Base-by-base conservation (phyloP, 2,329 filamentous ascomycete genomes). In the Cladosporium phlei region DNA sequence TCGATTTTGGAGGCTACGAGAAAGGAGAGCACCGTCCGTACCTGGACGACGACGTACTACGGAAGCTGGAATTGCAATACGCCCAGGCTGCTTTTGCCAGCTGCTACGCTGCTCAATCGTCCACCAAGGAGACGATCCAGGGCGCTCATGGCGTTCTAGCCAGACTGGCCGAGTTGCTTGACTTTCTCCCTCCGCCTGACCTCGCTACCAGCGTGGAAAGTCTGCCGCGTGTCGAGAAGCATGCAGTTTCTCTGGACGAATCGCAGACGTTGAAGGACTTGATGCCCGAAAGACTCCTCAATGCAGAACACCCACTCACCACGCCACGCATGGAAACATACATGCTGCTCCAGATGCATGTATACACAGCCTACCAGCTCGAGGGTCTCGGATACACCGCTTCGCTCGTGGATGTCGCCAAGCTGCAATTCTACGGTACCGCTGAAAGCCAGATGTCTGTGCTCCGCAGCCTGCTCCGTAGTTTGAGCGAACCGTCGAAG, bases 81-180 rank as follows among this genome's bases (percentile, higher is more conserved):
- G 81, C 80, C 32, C 81, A 82, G 48, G 78, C 83, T 34, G 78
- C 78, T 2, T 69, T 90, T 53, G 83, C 84, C 7, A 77, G 77
- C 47, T 79, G 83, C 21, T 89, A 88, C 61, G 68, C 82, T 25
- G 71, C 85, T n/a, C 71, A 82, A 4, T 79, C 79, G 38, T 71
- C 77, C 22, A 78, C 77, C 0, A 52, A 72, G 2, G 76, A 80
- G 8, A 79, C 79, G 2, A 64, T 90, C 11, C 67, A 71, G 17
- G 78, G 75, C 1, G 77, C 82, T 8, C 80, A 86, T 58, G 69
- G 65, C 22, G 77, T 88, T 42, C 68, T 83, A 33, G 69, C 69
- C 29, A 79, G 80, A 52, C 74, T 86, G 48, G 74, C 75, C 43
- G 68, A 69, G 30, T 71, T 87, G 2, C 65, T 87, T 28, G 78